A percentile compares a stretch with the other conserved stretches of the same genome.
Conservation (phyloP, 208 protist species). For the Acanthamoeba lenticulata region DNA sequence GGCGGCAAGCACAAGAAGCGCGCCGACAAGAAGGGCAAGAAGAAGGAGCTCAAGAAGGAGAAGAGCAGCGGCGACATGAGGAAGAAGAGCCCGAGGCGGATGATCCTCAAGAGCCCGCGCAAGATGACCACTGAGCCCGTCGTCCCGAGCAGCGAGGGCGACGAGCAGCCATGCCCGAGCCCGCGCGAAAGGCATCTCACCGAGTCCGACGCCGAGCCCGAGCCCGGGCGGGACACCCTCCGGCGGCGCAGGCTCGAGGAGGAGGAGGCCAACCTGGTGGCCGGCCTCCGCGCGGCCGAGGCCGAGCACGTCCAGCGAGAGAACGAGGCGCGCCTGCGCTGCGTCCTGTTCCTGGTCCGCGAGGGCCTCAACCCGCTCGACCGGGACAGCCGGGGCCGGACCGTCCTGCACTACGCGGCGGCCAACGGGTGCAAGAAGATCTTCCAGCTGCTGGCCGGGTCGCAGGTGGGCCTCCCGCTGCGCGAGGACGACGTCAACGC, state of each 20-base stretch:
- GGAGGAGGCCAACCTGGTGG: background rate
- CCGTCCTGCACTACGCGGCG: background rate
- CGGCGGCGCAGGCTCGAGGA: background rate
- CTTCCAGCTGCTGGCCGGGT: background rate
- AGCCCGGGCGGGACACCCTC: no score
- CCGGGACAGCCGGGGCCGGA: background rate
- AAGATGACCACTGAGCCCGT: background rate
- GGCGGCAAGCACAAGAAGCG: background rate
- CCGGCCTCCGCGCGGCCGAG: background rate
- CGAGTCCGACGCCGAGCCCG: no score
- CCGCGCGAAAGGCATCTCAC: no score
- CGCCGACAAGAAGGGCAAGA: background rate
- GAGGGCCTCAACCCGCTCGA: background rate
- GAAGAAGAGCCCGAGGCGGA: background rate
- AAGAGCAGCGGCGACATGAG: background rate
- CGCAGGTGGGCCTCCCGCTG: background rate
- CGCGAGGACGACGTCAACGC: constrained; percentile 16
- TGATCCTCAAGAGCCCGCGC: constrained; percentile 34
- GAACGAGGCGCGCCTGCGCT: background rate
- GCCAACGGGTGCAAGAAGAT: background rate
- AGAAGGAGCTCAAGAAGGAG: constrained; percentile 20
- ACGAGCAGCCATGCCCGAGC: no score
- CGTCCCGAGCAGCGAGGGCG: background rate
- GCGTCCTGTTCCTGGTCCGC: background rate
- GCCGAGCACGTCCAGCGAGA: background rate